Base-by-base conservation (phyloP, 495 filamentous ascomycete genomes). In the Trichoderma reesei region DNA sequence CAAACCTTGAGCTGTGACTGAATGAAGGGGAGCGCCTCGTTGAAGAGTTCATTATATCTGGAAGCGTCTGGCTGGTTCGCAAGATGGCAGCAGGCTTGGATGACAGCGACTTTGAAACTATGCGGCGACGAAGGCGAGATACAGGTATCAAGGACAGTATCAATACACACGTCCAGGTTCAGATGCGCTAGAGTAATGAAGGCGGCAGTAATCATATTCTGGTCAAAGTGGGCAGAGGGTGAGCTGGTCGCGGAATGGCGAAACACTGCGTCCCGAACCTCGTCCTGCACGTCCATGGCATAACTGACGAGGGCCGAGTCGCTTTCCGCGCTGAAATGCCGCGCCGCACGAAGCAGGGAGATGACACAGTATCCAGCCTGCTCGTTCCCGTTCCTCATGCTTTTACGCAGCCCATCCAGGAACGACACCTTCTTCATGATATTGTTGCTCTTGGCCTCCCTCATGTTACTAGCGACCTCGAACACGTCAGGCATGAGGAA, bases 401-500 rank as follows among this genome's bases (percentile, higher is more conserved):
- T 73, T 69, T 87, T 87, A 64, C 83, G 76, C 36, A 87, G 69
- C 38, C 78, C 78, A 63, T 86, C 86, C 20, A 88, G 74, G 64
- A 87, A 87, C 5, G 78, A 76, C 5, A 84, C 81, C 67, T 86
- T 87, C 71, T 86, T 87, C 10, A 79, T 74, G 70, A 86, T 82
- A 66, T 80, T 76, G 48, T 76, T 72, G 48, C 79, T 81, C 71
- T 83, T 85, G 59, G 79, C 80, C 41, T 85, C 82, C 41, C 82
- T 77, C 72, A 86, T 75, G 66, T 82, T 83, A 68, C 84, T 83
- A 38, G 84, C 83, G 7, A 86, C 80, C 68, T 85, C 82, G 60
- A 88, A 88, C 16, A 87, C 82, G 62, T 88, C 85, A 5, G 85
- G 85, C 26, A 86, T 69, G 7, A 88, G 78, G 59, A 88, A 77